Percentiles rank a stretch among this genome's conserved stretches.
Conservation (phyloP, 306 rosid genomes). For the Casuarina equisetifolia region DNA sequence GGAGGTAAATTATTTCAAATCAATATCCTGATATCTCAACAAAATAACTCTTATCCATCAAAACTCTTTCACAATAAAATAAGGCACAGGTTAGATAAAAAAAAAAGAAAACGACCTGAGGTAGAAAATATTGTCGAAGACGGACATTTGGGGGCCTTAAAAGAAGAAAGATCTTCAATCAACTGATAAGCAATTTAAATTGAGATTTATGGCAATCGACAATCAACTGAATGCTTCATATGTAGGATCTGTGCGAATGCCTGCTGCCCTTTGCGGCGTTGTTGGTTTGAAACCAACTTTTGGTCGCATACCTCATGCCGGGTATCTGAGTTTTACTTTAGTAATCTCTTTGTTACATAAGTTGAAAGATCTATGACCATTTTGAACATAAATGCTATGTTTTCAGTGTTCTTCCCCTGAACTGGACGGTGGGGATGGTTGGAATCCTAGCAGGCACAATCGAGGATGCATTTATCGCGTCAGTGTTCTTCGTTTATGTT, state of each 20-base stretch:
- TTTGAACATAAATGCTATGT: slow-evolving; percentile 22
- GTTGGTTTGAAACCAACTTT: slow-evolving; percentile 90
- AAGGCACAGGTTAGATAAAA: not conserved
- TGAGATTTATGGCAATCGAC: not conserved
- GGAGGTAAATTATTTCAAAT: slow-evolving; percentile 61
- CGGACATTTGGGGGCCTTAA: not conserved
- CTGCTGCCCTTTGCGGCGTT: slow-evolving; percentile 94
- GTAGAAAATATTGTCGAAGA: not conserved
- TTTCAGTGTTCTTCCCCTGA: slow-evolving; percentile 85
- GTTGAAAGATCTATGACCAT: slow-evolving; percentile 17
- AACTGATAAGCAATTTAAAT: not conserved
- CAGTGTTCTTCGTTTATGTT: slow-evolving; percentile 33
- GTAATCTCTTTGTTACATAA: slow-evolving; percentile 1
- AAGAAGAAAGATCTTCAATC: not conserved
- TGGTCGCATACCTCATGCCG: slow-evolving; percentile 72
- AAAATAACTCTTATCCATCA: not conserved
- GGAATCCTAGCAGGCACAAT: slow-evolving; percentile 81
- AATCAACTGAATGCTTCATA: slow-evolving; percentile 22
- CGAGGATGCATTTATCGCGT: slow-evolving; percentile 83
- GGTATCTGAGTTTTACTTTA: slow-evolving; percentile 48
- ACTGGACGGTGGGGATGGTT: slow-evolving; percentile 98
- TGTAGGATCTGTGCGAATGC: slow-evolving; percentile 93
- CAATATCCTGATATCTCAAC: not conserved
- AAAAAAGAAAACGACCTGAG: not conserved
- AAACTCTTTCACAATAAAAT: too few species aligned